phyloP scores from a whole-genome alignment of 495 filamentous ascomycete species.

The Neurospora sp. region DNA sequence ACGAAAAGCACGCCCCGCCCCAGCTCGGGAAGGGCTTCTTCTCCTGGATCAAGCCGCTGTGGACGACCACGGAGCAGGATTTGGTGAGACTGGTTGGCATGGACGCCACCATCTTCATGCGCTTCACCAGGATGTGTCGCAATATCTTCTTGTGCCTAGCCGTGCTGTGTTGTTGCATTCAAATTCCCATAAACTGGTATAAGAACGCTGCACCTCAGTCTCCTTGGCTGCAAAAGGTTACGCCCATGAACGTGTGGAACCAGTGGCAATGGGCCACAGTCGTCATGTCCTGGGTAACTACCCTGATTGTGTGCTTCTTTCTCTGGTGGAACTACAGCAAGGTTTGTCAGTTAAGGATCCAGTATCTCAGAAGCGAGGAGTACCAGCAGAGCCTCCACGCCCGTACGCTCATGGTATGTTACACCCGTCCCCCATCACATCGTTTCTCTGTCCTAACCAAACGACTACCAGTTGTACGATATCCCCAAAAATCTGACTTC shows the following conservation, averaged over 20 bases:
- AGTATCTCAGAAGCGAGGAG: slow-evolving; percentile 78
- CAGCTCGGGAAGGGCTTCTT: slow-evolving; percentile 75
- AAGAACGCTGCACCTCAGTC: slow-evolving; percentile 39
- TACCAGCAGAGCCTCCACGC: slow-evolving; percentile 85
- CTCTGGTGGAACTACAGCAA: slow-evolving; percentile 84
- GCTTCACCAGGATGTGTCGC: slow-evolving; percentile 84
- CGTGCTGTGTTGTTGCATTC: slow-evolving; percentile 62
- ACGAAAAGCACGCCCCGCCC: slow-evolving; percentile 90
- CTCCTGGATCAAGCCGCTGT: slow-evolving; percentile 72
- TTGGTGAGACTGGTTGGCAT: slow-evolving; percentile 72
- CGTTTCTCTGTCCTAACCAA: slow-evolving; percentile 9
- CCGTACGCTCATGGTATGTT: slow-evolving; percentile 71
- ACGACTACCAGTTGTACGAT: slow-evolving; percentile 57
- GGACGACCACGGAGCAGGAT: slow-evolving; percentile 62
- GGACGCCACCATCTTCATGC: slow-evolving; percentile 83
- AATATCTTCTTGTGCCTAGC: slow-evolving; percentile 72
- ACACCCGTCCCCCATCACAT: background rate
- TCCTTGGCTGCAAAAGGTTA: slow-evolving; percentile 43
- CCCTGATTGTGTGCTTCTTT: slow-evolving; percentile 65
- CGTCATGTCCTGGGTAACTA: slow-evolving; percentile 66
- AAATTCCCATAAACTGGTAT: slow-evolving; percentile 75
- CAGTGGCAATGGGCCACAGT: slow-evolving; percentile 70
- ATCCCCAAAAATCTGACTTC: slow-evolving; percentile 61
- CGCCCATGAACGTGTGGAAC: slow-evolving; percentile 46
- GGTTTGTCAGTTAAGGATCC: slow-evolving; percentile 56